Conservation (phyloP, 345 rosid genomes). For the Heritiera fomes region DNA sequence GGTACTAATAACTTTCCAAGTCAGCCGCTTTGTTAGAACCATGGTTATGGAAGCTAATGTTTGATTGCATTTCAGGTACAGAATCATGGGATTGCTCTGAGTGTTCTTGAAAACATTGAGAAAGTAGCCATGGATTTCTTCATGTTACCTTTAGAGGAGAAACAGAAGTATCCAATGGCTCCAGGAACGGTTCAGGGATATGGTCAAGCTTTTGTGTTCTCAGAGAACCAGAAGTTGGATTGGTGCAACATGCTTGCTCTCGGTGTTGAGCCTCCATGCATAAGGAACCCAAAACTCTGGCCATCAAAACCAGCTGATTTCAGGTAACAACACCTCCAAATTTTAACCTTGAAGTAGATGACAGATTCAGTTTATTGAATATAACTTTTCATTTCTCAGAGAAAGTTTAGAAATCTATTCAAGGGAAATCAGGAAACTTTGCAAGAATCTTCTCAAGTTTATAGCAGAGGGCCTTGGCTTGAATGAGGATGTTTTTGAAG, state of each 20-base stretch:
- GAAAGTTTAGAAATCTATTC: slow-evolving; percentile 72
- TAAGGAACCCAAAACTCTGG: slow-evolving; percentile 82
- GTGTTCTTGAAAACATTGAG: slow-evolving; percentile 60
- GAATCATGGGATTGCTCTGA: slow-evolving; percentile 71
- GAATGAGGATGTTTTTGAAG: slow-evolving; percentile 54
- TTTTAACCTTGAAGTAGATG: background rate
- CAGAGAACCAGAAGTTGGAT: slow-evolving; percentile 91
- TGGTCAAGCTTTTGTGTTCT: slow-evolving; percentile 94
- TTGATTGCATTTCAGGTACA: slow-evolving; percentile 50
- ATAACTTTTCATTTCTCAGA: slow-evolving; percentile 34
- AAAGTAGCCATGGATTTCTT: slow-evolving; percentile 75
- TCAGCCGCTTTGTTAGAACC: background rate
- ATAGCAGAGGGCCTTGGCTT: slow-evolving; percentile 66
- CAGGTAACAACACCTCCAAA: slow-evolving; percentile 38
- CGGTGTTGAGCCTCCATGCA: slow-evolving; percentile 71
- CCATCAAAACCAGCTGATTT: slow-evolving; percentile 69
- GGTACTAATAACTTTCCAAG: slow-evolving; percentile 35
- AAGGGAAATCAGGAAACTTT: slow-evolving; percentile 59
- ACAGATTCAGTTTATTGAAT: background rate
- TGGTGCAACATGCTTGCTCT: slow-evolving; percentile 99
- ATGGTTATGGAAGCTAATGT: slow-evolving; percentile 4
- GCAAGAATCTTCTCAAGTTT: slow-evolving; percentile 56
- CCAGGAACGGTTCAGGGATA: slow-evolving; percentile 96
- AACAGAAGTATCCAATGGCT: slow-evolving; percentile 78
- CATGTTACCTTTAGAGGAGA: slow-evolving; percentile 79